Evolutionary conservation across 257 asterid species (phyloP).

Genomic region (Solanum ossicruentum): DNA sequence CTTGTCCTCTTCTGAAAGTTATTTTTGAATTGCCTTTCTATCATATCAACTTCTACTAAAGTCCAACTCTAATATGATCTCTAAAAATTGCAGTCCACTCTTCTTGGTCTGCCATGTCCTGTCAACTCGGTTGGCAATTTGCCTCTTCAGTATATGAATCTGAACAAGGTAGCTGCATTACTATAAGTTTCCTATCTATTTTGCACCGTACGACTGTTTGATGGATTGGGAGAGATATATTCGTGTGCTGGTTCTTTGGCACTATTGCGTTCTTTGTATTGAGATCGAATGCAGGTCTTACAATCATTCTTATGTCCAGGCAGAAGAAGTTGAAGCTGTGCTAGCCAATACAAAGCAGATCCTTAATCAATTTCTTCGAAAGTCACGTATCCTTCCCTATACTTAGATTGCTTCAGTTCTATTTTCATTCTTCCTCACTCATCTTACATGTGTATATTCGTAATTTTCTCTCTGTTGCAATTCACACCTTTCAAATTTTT

Average conservation of each 20-base stretch:
- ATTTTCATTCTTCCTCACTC: background rate
- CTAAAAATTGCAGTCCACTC: constrained; percentile 66
- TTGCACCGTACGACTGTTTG: background rate
- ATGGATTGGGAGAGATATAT: background rate
- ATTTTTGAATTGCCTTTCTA: background rate
- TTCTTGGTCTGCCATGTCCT: constrained; percentile 89
- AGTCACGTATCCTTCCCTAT: constrained; percentile 68
- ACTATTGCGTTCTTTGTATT: background rate
- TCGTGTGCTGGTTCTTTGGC: background rate
- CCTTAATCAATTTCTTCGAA: constrained; percentile 69
- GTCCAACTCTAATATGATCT: constrained; percentile 9
- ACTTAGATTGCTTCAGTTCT: background rate
- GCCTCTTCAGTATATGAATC: constrained; percentile 65
- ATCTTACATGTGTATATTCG: background rate
- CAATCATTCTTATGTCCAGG: constrained; percentile 24
- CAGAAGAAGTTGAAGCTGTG: constrained; percentile 82
- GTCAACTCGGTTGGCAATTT: constrained; percentile 86
- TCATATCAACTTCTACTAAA: background rate
- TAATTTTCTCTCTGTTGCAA: background rate
- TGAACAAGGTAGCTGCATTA: constrained; percentile 48
- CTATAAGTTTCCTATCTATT: background rate
- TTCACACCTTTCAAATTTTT: background rate
- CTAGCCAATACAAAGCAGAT: constrained; percentile 86
- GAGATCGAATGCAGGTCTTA: background rate
- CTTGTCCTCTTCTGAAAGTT: constrained; percentile 7